phyloP scores from a whole-genome alignment of 148 eudicot species.

The Drosera capensis region DNA sequence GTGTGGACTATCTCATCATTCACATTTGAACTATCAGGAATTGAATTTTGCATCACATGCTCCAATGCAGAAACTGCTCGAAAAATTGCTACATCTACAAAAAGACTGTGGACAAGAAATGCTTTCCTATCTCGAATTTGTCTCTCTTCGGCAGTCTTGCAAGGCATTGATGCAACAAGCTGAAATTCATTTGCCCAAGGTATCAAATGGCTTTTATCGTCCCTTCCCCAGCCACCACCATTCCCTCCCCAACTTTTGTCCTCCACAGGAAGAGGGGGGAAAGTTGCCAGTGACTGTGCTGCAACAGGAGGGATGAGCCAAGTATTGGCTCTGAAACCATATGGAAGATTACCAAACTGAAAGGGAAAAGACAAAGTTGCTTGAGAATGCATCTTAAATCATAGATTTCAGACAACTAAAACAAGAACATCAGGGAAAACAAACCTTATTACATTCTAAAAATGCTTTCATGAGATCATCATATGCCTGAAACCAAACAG shows the following conservation, averaged over 20 bases:
- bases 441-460: conserved; percentile 87
- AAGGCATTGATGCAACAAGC: conserved; percentile 86
- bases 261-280: conserved; percentile 79
- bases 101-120: conserved; percentile 85
- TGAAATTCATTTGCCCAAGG: conserved; percentile 79
- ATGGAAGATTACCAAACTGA: conserved; percentile 99
- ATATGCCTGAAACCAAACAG: conserved; percentile 45
- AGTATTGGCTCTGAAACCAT: conserved; percentile 96
- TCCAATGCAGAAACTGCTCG: conserved; percentile 56
- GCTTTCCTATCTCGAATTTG: conserved; percentile 92
- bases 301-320: conserved; percentile 94
- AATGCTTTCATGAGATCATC: conserved; percentile 93
- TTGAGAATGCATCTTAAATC: neutral
- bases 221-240: conserved; percentile 96
- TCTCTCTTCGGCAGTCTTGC: conserved; percentile 94
- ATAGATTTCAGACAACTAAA: neutral
- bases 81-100: conserved; percentile 93
- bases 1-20: conserved; percentile 26
- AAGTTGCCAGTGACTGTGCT: conserved; percentile 51
- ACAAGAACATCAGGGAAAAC: neutral
- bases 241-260: conserved; percentile 94
- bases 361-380: conserved; percentile 9
- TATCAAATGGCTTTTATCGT: conserved; percentile 63
- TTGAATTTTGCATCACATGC: conserved; percentile 40
- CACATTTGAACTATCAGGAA: conserved; percentile 14